phyloP scores from a whole-genome alignment of 805 yeast species.

The Starmerella bombi region DNA sequence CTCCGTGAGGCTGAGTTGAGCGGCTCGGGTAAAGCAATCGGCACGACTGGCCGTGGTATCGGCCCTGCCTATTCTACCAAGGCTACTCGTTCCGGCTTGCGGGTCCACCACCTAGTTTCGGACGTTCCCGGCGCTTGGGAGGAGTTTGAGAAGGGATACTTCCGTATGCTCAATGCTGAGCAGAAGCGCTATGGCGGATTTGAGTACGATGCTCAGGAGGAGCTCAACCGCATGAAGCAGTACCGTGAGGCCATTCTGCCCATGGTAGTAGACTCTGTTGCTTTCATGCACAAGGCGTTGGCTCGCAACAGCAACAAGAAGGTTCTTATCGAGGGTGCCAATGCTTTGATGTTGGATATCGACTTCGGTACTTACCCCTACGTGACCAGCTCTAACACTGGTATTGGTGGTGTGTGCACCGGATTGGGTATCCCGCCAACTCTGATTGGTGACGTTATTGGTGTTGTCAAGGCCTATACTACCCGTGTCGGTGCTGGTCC shows the following conservation, averaged over 20 bases:
- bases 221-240: constrained; percentile 61
- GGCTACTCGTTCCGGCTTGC: constrained; percentile 89
- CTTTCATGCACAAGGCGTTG: constrained; percentile 60
- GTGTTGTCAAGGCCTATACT: constrained; percentile 97
- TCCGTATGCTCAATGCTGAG: constrained; percentile 67
- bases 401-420: constrained; percentile 95
- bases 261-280: constrained; percentile 85
- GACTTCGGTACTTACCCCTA: constrained; percentile 97
- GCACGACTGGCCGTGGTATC: constrained; percentile 98
- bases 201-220: constrained; percentile 71
- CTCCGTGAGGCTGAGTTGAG: constrained; percentile 85
- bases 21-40: constrained; percentile 69
- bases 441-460: constrained; percentile 65
- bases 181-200: constrained; percentile 75
- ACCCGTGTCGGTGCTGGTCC: constrained; percentile 99
- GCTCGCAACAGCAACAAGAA: constrained; percentile 49
- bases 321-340: constrained; percentile 93
- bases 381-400: constrained; percentile 90
- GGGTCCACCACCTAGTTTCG: constrained; percentile 90
- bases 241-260: constrained; percentile 69
- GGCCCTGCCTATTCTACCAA: constrained; percentile 97
- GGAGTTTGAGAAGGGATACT: constrained; percentile 67
- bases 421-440: constrained; percentile 95
- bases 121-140: constrained; percentile 88
- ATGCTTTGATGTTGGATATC: constrained; percentile 92